Evolutionary conservation across 1,284 basidiomycete species (phyloP).

Genomic region (Xanthoconium separans): DNA sequence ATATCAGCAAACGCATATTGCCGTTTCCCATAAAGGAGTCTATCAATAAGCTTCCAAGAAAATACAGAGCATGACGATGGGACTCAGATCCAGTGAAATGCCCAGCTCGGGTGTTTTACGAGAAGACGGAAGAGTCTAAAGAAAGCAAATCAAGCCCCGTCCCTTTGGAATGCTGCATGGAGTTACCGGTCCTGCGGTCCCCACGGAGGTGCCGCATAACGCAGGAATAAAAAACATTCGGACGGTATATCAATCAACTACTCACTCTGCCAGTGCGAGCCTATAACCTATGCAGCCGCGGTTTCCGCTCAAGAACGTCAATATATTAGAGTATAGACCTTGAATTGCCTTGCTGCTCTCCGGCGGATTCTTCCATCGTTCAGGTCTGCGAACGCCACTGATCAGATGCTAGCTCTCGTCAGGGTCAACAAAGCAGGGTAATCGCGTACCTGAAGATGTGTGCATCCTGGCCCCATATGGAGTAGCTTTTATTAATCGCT

Average conservation of each 20-base stretch:
- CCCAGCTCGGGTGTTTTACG: constrained; percentile 1
- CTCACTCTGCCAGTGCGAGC: constrained; percentile 70
- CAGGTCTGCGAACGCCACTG: constrained; percentile 45
- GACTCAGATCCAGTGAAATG: not conserved
- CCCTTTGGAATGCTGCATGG: constrained; percentile 6
- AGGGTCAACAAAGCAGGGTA: constrained; percentile 19
- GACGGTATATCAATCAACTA: constrained; percentile 16
- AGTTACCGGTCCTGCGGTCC: constrained; percentile 1
- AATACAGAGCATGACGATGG: constrained; percentile 1
- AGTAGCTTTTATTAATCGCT: constrained; percentile 58
- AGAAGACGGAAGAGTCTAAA: constrained; percentile 17
- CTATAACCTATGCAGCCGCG: constrained; percentile 72
- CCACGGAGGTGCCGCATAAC: not conserved
- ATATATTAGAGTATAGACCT: constrained; percentile 60
- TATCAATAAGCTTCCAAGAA: not conserved
- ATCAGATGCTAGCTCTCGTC: constrained; percentile 16
- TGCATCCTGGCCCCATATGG: constrained; percentile 72
- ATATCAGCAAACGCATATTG: constrained; percentile 14
- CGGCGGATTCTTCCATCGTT: constrained; percentile 52
- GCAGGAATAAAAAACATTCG: constrained; percentile 1
- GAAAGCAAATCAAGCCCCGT: constrained; percentile 16
- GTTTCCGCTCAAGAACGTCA: constrained; percentile 66
- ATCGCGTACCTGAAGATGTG: constrained; percentile 52
- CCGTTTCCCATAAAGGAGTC: constrained; percentile 1
- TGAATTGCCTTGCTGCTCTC: constrained; percentile 45